A percentile compares a stretch with the other conserved stretches of the same genome.
Conservation (phyloP, 2,329 filamentous ascomycete species). For the Cordyceps javanica region DNA sequence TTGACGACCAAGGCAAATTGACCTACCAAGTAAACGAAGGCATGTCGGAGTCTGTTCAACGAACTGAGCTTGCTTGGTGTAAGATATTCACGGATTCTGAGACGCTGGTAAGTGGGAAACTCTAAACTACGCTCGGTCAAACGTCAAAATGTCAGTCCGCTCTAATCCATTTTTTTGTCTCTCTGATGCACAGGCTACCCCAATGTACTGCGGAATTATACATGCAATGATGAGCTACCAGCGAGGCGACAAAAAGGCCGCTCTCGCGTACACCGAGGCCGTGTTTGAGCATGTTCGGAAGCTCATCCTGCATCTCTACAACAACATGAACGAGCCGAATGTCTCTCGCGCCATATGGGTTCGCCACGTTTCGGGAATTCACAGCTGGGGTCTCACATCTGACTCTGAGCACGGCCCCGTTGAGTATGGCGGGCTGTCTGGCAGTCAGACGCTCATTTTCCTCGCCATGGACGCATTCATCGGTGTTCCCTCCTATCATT, state of each 20-base stretch:
- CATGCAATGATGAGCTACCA: slow-evolving; percentile 2
- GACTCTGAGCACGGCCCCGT: neutral
- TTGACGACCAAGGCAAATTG: neutral
- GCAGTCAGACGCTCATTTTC: slow-evolving; percentile 6
- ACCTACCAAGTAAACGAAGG: slow-evolving; percentile 2
- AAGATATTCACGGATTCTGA: neutral
- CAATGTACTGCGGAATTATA: slow-evolving; percentile 7
- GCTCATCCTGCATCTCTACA: neutral
- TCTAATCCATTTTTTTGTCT: neutral
- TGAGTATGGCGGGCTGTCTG: slow-evolving; percentile 2
- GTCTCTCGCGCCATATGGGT: slow-evolving; percentile 6
- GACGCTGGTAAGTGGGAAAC: neutral
- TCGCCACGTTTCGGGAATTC: slow-evolving; percentile 3
- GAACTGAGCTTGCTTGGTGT: slow-evolving; percentile 1
- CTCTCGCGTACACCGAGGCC: neutral
- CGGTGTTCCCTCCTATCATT: neutral
- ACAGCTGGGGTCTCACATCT: slow-evolving; percentile 4
- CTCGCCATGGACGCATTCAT: neutral
- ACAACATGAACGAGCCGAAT: slow-evolving; percentile 3
- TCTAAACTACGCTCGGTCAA: no score
- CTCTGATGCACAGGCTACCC: neutral
- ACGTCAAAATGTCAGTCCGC: no score
- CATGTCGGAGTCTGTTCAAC: neutral
- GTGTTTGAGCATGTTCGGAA: neutral
- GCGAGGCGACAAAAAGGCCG: neutral